Evolutionary conservation across 1,284 basidiomycete genomes (phyloP).

Genomic region (Stygiomarasmius scandens): DNA sequence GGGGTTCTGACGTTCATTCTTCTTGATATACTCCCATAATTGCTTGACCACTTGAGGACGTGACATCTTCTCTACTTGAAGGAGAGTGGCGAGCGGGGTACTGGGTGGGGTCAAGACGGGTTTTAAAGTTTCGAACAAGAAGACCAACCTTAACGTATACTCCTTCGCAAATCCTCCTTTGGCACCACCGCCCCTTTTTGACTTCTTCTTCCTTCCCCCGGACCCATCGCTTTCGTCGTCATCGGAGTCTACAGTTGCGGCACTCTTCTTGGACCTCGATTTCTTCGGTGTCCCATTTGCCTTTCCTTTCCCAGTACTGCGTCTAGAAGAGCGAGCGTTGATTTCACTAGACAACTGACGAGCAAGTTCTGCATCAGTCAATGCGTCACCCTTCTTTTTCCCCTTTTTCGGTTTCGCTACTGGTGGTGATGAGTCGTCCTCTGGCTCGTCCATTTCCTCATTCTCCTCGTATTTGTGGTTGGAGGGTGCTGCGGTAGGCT

Average conservation of each 20-base stretch:
- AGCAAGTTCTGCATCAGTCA: constrained; percentile 69
- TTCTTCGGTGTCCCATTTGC: constrained; percentile 46
- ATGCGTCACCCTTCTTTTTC: constrained; percentile 35
- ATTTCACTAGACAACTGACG: constrained; percentile 72
- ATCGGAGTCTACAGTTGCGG: constrained; percentile 58
- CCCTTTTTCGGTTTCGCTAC: constrained; percentile 38
- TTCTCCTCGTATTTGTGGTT: constrained; percentile 27
- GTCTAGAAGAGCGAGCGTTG: constrained; percentile 61
- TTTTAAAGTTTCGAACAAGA: constrained; percentile 12
- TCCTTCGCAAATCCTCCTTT: constrained; percentile 80
- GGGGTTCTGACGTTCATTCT: constrained; percentile 79
- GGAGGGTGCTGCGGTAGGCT: constrained; percentile 25
- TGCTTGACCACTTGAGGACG: constrained; percentile 89
- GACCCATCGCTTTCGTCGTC: constrained; percentile 49
- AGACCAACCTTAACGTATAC: constrained; percentile 67
- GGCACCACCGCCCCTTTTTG: constrained; percentile 43
- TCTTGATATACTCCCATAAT: constrained; percentile 85
- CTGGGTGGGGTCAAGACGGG: constrained; percentile 42
- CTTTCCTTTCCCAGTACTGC: constrained; percentile 43
- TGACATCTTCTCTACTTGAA: constrained; percentile 65
- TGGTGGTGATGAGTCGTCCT: constrained; percentile 30
- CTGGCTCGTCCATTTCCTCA: constrained; percentile 34
- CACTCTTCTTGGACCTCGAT: constrained; percentile 50
- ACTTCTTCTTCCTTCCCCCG: constrained; percentile 37
- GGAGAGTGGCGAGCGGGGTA: constrained; percentile 62